Conservation (phyloP, 345 rosid genomes). For the Salix exigua region DNA sequence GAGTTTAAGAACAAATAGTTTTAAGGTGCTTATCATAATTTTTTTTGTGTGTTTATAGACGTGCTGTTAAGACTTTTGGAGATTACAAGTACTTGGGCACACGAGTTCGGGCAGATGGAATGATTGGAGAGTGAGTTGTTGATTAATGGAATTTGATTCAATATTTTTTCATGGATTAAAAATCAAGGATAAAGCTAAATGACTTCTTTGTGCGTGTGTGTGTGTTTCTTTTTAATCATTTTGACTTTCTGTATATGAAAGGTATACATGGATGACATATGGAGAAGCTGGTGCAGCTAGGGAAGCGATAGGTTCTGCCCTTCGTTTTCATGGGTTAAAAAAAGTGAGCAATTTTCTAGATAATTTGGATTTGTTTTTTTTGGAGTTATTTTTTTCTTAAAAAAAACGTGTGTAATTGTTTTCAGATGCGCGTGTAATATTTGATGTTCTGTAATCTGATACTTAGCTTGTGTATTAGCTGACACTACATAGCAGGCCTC, state of each 20-base stretch:
- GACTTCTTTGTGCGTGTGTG: too few species aligned
- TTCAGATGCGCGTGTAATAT: too few species aligned
- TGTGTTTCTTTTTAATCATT: background rate
- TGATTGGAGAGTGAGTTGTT: slow-evolving; percentile 70
- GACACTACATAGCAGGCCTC: background rate
- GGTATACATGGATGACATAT: slow-evolving; percentile 90
- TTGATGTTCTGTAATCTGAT: background rate
- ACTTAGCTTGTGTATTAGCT: background rate
- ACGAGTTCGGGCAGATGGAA: slow-evolving; percentile 60
- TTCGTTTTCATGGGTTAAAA: slow-evolving; percentile 49
- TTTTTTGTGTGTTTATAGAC: slow-evolving; percentile 26
- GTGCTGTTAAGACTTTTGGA: slow-evolving; percentile 54
- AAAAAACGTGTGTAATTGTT: too few species aligned
- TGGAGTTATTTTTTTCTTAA: too few species aligned
- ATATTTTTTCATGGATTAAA: background rate
- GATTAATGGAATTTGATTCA: background rate
- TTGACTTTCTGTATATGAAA: slow-evolving; percentile 14
- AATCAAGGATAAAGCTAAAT: background rate
- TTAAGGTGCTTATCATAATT: background rate
- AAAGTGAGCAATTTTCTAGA: slow-evolving; percentile 37
- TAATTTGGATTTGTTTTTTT: background rate
- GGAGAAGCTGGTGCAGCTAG: slow-evolving; percentile 71
- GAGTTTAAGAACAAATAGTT: background rate
- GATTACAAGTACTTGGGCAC: slow-evolving; percentile 80
- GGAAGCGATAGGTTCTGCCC: slow-evolving; percentile 86